Evolutionary conservation across 129 eudicot genomes (phyloP), one percentile per base, ranked within the genome.

Genomic region (Sambucus nigra): DNA sequence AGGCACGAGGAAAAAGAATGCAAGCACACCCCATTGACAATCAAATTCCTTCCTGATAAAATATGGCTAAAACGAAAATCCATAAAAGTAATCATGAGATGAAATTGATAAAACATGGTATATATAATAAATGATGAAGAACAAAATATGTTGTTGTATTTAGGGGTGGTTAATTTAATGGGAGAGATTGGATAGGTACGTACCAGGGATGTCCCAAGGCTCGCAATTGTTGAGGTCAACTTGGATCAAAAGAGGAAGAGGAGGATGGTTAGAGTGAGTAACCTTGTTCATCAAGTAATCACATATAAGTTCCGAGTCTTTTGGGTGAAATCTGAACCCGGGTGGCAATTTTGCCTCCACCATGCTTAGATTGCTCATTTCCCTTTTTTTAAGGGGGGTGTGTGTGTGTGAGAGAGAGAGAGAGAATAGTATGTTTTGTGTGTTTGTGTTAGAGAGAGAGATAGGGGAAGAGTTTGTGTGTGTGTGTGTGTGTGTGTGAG

Each of bases 151-250:
- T n/a, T n/a, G n/a, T n/a, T n/a, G n/a, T n/a, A n/a, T n/a, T n/a
- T n/a, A n/a, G n/a, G n/a, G n/a, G n/a, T n/a, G 8, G 35, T 29
- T 29, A 4, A 29, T 29, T 4, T 29, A 3, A 8, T 29, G 35
- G 42, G 42, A 35, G 12, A 7, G 4, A 15, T 7, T 35, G 42
- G 13, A 35, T 35, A 35, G 13, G 42, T 35, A 7, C 4, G 15
- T 67, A 88, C 97, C 93, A 63, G 95, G 88, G 61, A 89, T 72
- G 51, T 89, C 97, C 97, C 97, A 89, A 33, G 97, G 97, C 53
- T 89, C 97, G 32, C 77, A 78, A 60, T 81, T 82, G 70, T 84
- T 84, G 19, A 89, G 94, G 73, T 89, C 97, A 61, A 89, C 82
- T 61, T 81, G 77, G 19, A 69, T 21, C 10, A 89, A 55, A 40